phyloP scores from a whole-genome alignment of 2,329 filamentous ascomycete species.

The Arthrobotrys conoides region DNA sequence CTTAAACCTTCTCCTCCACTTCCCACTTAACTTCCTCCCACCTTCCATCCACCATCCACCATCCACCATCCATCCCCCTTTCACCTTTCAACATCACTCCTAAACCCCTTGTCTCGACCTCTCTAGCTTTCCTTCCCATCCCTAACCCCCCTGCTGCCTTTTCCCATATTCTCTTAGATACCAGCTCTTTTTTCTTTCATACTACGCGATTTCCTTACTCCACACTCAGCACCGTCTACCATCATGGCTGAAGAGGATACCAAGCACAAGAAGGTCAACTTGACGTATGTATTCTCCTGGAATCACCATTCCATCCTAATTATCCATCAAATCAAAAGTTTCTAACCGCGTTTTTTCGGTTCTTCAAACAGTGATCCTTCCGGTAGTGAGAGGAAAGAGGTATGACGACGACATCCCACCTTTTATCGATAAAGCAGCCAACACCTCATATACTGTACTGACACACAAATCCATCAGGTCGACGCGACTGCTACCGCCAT shows the following conservation, averaged over 20 bases:
- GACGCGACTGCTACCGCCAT: constrained; percentile 96
- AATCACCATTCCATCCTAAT: constrained; percentile 24
- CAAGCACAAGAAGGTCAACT: constrained; percentile 82
- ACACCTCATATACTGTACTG: constrained; percentile 66
- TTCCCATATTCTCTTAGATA: constrained; percentile 24
- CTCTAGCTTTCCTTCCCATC: background rate
- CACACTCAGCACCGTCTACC: constrained; percentile 11
- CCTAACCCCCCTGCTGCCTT: no score
- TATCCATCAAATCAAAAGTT: constrained; percentile 32
- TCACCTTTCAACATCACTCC: constrained; percentile 2
- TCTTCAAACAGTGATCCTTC: constrained; percentile 80
- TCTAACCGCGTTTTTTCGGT: constrained; percentile 63
- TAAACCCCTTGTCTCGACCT: constrained; percentile 6
- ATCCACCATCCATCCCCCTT: constrained; percentile 21
- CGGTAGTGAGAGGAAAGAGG: constrained; percentile 86
- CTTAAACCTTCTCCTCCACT: constrained; percentile 35
- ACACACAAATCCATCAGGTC: constrained; percentile 72
- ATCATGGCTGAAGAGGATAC: constrained; percentile 63
- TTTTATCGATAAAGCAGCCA: constrained; percentile 61
- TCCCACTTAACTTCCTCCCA: background rate
- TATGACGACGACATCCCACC: constrained; percentile 69
- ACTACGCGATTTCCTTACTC: constrained; percentile 30
- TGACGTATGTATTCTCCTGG: constrained; percentile 75
- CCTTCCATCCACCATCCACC: background rate
- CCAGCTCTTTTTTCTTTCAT: background rate